These are phyloP conservation scores for Senna tora DNA, from an alignment of 306 rosid genomes.

Conservation along the genomic window DNA sequence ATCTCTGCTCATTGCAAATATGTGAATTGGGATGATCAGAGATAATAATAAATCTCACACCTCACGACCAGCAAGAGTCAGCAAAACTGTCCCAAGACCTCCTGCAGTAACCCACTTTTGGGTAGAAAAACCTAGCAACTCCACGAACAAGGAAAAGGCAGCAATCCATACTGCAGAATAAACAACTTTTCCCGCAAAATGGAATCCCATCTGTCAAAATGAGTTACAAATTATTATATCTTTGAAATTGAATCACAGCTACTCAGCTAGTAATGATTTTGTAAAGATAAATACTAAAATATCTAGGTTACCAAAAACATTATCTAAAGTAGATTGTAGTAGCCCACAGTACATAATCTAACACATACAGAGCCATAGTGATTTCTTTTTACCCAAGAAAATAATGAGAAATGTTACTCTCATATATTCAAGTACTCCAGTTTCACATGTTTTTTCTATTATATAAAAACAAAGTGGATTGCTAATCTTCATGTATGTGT, in stretches of 20 bases:
- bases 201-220: slow-evolving; percentile 87
- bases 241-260: slow-evolving; percentile 22
- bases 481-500: neutral
- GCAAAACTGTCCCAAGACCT: slow-evolving; percentile 96
- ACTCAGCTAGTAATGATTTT: slow-evolving; percentile 19
- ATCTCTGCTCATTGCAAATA: slow-evolving; percentile 28
- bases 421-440: slow-evolving; percentile 32
- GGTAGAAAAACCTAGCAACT: slow-evolving; percentile 92
- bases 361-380: slow-evolving; percentile 1
- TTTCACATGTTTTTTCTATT: slow-evolving; percentile 13
- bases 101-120: slow-evolving; percentile 98
- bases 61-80: slow-evolving; percentile 99
- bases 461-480: slow-evolving; percentile 31
- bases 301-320: slow-evolving; percentile 11
- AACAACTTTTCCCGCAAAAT: slow-evolving; percentile 88
- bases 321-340: slow-evolving; percentile 23
- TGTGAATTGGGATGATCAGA: slow-evolving; percentile 11
- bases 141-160: slow-evolving; percentile 92
- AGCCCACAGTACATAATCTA: slow-evolving; percentile 25
- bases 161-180: slow-evolving; percentile 97
- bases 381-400: slow-evolving; percentile 29
- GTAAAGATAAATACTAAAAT: slow-evolving; percentile 25
- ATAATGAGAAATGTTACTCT: slow-evolving; percentile 13
- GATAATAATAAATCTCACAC: slow-evolving; percentile 45
- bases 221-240: slow-evolving; percentile 26